A percentile compares a stretch with the other conserved stretches of the same genome.
These are phyloP conservation scores for Moesziomyces globuligerus DNA, from an alignment of 1,284 basidiomycete genomes.

Conservation along the genomic window DNA sequence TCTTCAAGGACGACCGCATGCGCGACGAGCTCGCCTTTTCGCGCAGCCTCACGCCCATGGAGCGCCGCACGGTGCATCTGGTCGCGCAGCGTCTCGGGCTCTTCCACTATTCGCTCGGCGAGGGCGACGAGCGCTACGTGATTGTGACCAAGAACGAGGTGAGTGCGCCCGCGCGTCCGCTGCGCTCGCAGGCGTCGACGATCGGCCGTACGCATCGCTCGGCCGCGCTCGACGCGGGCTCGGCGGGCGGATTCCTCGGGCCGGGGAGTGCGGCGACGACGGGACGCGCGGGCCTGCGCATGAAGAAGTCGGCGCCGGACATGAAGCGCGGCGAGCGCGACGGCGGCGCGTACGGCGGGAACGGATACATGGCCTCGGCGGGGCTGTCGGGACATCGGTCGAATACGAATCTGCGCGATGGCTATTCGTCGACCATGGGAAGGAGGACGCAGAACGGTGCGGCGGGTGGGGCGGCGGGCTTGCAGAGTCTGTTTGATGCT, in stretches of 20 bases:
- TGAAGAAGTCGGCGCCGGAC: constrained; percentile 66
- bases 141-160: constrained; percentile 74
- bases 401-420: constrained; percentile 56
- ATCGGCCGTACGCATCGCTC: constrained; percentile 53
- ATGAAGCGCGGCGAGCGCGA: constrained; percentile 53
- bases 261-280: constrained; percentile 51
- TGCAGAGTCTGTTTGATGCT: constrained; percentile 61
- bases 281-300: constrained; percentile 51
- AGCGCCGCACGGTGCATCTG: constrained; percentile 90
- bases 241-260: constrained; percentile 34
- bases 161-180: constrained; percentile 27
- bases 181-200: constrained; percentile 56
- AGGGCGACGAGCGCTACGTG: constrained; percentile 89
- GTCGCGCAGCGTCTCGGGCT: constrained; percentile 95
- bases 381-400: constrained; percentile 44
- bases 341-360: constrained; percentile 13
- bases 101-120: constrained; percentile 91
- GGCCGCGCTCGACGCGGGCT: constrained; percentile 15
- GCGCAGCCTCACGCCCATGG: constrained; percentile 81
- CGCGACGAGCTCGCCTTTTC: constrained; percentile 97
- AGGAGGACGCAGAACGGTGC: constrained; percentile 66
- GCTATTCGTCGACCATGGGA: constrained; percentile 52
- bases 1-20: constrained; percentile 98
- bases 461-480: constrained; percentile 47
- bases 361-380: constrained; percentile 14